These are phyloP conservation scores for Fusarium beomiforme DNA, from an alignment of 2,329 filamentous ascomycete genomes.

Conservation along the genomic window DNA sequence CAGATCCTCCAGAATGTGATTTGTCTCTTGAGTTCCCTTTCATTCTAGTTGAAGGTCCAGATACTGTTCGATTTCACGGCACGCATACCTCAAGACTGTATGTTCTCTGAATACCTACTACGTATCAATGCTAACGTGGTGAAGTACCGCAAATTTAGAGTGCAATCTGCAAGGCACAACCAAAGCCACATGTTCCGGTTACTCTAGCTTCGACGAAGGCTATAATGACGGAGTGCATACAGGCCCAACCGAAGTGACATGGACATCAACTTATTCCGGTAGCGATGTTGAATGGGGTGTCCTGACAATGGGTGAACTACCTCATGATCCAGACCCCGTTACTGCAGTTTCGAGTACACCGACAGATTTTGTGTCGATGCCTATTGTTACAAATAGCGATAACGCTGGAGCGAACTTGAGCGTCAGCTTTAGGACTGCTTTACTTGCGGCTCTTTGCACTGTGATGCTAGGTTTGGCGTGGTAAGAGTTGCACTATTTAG, in stretches of 20 bases:
- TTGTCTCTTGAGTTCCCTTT: conserved; percentile 59
- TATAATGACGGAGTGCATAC: conserved; percentile 52
- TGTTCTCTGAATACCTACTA: conserved; percentile 13
- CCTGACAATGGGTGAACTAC: conserved; percentile 54
- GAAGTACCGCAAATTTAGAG: conserved; percentile 56
- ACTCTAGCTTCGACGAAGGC: conserved; percentile 55
- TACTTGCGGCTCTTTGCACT: conserved; percentile 6
- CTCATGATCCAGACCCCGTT: conserved; percentile 44
- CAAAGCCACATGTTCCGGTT: conserved; percentile 59
- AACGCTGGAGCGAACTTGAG: neutral
- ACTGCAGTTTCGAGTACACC: conserved; percentile 37
- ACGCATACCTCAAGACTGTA: conserved; percentile 56
- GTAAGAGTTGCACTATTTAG: neutral
- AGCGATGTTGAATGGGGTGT: conserved; percentile 56
- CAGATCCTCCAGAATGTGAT: conserved; percentile 54
- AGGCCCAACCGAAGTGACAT: conserved; percentile 56
- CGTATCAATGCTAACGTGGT: conserved; percentile 1
- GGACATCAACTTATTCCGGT: conserved; percentile 57
- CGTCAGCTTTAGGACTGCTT: neutral
- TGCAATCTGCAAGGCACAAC: conserved; percentile 56
- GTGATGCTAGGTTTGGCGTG: conserved; percentile 9
- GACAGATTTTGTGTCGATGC: conserved; percentile 24
- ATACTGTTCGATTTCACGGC: conserved; percentile 56
- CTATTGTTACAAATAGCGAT: conserved; percentile 25
- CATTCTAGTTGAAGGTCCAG: conserved; percentile 56